phyloP scores from a whole-genome alignment of 441 rosid species.

The Erodium texanum region DNA sequence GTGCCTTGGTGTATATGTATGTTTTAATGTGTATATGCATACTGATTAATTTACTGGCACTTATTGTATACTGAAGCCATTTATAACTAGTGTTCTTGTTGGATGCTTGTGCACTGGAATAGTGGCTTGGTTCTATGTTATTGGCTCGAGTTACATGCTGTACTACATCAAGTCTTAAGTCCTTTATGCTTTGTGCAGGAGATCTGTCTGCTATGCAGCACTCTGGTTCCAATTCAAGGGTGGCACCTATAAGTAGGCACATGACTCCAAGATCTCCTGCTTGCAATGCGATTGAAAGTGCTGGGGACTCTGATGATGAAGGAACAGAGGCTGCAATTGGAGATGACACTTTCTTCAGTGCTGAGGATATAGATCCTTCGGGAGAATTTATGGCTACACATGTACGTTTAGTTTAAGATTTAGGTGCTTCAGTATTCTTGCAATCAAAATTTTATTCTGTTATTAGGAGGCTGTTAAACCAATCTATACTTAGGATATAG shows the following conservation, averaged over 20 bases:
- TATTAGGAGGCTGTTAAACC: neutral
- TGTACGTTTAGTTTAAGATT: neutral
- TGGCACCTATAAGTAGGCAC: conserved; percentile 35
- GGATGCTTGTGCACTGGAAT: neutral
- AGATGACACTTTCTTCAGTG: conserved; percentile 25
- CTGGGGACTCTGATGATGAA: conserved; percentile 53
- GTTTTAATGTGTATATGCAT: neutral
- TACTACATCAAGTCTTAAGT: neutral
- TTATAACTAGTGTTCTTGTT: neutral
- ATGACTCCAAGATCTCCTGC: conserved; percentile 52
- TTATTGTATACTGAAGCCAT: neutral
- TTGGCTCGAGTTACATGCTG: neutral
- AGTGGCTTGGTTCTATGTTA: neutral
- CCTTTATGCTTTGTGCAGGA: conserved; percentile 22
- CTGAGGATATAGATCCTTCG: conserved; percentile 21
- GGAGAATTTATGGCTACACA: conserved; percentile 21
- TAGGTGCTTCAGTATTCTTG: neutral
- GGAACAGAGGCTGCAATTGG: conserved; percentile 37
- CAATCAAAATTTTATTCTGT: neutral
- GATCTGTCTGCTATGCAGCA: conserved; percentile 28
- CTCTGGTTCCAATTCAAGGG: conserved; percentile 34
- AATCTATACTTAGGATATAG: neutral
- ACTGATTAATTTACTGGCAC: neutral
- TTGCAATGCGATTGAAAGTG: conserved; percentile 33
- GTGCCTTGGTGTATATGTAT: neutral